Base-by-base conservation (phyloP, 1,284 basidiomycete species). In the Xerocomus minutiporus region DNA sequence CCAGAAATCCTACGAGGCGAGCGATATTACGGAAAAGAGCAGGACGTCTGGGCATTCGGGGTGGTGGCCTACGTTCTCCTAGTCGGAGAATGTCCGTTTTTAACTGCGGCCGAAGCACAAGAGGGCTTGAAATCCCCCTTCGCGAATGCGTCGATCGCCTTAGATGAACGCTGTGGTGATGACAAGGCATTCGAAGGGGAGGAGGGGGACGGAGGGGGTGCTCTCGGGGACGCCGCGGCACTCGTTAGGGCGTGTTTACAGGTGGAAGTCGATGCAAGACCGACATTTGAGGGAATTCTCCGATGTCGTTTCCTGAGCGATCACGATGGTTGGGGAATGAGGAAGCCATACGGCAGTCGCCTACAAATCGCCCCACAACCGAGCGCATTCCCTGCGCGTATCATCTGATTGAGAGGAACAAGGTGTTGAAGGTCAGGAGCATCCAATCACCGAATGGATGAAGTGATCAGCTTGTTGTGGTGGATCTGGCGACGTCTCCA, bases 11-110 rank as follows among this genome's bases (percentile, higher is more conserved):
- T 99, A 47, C 86, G 92, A 20, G 96, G 96, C 9, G 93, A 97
- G 66, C 84, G 91, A 55, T 99, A 99, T 68, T 80, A 88, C 51
- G 96, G 96, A 40, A 96, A 95, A 69, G 93, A 96, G 67, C 95
- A 98, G 72, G 96, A 99, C 62, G 87, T 99, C 0, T 99, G 96
- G 96, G 96, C 96, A 1, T 89, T 97, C 53, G 96, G 96, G n/a
- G 94, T 98, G 11, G 92, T 99, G 15, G 92, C 88, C 11, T 99
- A 95, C 68, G 97, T 99, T 51, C 82, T 99, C 53, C 80, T 99
- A 13, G 89, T 94, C 25, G 96, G 96, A 20, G 93, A 97, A 74
- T 97, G 93, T 62, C 94, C 95, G 1, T 97, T 97, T 74, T 84
- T 88, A 70, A 91, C 88, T 4, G 86, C 88, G 2, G 84, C 82